These are phyloP conservation scores for Exobasidium cylindrosporum DNA, from an alignment of 1,284 basidiomycete species.

Conservation along the genomic window DNA sequence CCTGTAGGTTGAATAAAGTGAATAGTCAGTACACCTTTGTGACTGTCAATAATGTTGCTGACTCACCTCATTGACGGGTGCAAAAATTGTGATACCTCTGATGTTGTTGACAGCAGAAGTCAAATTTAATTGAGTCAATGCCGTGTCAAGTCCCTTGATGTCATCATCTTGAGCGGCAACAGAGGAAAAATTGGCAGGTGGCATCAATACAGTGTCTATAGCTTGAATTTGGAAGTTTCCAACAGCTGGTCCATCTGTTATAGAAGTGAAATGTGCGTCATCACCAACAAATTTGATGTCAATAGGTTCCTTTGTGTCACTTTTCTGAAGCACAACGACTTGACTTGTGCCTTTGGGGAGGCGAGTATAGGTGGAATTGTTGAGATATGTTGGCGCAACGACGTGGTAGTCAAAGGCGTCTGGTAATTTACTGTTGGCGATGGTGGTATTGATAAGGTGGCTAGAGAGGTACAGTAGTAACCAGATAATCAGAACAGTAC, in stretches of 20 bases:
- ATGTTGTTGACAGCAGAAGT: neutral
- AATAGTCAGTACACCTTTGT: neutral
- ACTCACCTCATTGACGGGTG: neutral
- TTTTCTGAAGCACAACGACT: neutral
- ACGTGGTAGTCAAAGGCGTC: neutral
- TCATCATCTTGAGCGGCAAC: neutral
- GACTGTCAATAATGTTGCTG: neutral
- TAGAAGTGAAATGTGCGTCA: neutral
- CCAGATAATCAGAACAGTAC: neutral
- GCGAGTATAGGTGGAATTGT: neutral
- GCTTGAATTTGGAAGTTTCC: neutral
- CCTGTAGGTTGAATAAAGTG: neutral
- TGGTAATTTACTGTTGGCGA: neutral
- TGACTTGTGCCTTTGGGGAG: neutral
- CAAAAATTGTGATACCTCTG: slow-evolving; percentile 9
- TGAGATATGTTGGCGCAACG: neutral
- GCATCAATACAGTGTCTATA: neutral
- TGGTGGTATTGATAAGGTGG: neutral
- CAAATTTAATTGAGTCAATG: neutral
- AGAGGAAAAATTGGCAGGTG: neutral
- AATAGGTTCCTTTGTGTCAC: neutral
- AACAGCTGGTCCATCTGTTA: neutral
- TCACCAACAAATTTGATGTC: neutral
- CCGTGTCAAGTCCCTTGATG: neutral
- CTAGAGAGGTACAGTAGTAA: neutral